Conservation (phyloP, 169 alveolate genomes). For the Plasmodium adleri region DNA sequence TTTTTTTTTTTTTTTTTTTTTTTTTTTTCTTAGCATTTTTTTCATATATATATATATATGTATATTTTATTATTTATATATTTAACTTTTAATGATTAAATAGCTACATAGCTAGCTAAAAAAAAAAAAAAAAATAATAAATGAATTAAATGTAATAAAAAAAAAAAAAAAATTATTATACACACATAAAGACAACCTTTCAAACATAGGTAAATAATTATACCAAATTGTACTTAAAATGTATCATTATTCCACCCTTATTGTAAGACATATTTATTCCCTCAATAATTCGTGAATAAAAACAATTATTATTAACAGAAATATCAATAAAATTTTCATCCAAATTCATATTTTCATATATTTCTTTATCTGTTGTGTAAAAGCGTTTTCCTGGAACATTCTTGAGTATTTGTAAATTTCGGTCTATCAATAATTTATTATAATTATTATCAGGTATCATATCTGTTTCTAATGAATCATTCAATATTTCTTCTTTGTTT, state of each 20-base stretch:
- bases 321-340: slow-evolving; percentile 42
- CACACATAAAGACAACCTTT: neutral
- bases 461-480: neutral
- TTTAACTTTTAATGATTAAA: too few species aligned
- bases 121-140: neutral
- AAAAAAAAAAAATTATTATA: neutral
- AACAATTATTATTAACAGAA: slow-evolving; percentile 61
- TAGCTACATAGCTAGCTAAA: too few species aligned
- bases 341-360: slow-evolving; percentile 51
- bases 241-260: slow-evolving; percentile 45
- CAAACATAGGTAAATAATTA: neutral
- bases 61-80: too few species aligned
- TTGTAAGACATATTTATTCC: slow-evolving; percentile 57
- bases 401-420: slow-evolving; percentile 39
- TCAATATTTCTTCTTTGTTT: slow-evolving; percentile 1
- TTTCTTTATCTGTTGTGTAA: slow-evolving; percentile 38
- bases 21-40: too few species aligned
- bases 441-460: neutral
- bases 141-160: neutral
- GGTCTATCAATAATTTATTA: neutral
- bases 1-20: too few species aligned
- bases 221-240: slow-evolving; percentile 32
- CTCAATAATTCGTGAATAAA: slow-evolving; percentile 51
- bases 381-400: slow-evolving; percentile 51
- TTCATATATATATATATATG: too few species aligned